A percentile compares a stretch with the other conserved stretches of the same genome.
Evolutionary conservation across 345 rosid species (phyloP).

Genomic region (Aurinia saxatilis): DNA sequence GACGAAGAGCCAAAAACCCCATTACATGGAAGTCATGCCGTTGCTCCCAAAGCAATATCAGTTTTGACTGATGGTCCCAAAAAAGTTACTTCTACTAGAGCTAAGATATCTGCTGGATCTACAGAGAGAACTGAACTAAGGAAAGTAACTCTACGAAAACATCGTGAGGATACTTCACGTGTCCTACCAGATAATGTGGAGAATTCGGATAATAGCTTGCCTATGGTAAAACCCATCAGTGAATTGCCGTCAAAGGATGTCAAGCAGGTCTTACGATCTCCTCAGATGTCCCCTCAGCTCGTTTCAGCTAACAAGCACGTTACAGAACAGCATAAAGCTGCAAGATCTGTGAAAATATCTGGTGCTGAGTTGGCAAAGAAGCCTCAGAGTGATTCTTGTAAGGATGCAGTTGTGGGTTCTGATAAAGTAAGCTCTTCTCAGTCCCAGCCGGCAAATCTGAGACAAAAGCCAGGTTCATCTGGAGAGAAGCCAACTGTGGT

Average conservation of each 20-base stretch:
- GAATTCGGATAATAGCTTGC: conserved; percentile 27
- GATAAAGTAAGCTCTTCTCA: conserved; percentile 39
- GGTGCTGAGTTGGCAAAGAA: conserved; percentile 37
- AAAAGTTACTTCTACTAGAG: conserved; percentile 25
- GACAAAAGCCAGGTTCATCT: conserved; percentile 38
- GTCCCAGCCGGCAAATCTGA: conserved; percentile 43
- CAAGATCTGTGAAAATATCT: conserved; percentile 37
- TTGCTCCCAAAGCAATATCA: conserved; percentile 28
- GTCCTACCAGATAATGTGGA: conserved; percentile 24
- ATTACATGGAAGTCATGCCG: conserved; percentile 53
- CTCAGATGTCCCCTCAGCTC: conserved; percentile 46
- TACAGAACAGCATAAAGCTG: conserved; percentile 37
- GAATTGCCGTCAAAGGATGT: conserved; percentile 37
- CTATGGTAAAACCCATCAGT: conserved; percentile 37
- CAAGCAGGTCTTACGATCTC: conserved; percentile 42
- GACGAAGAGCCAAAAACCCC: conserved; percentile 83
- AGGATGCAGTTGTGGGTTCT: conserved; percentile 31
- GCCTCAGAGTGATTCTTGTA: conserved; percentile 41
- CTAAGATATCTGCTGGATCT: conserved; percentile 32
- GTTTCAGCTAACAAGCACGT: conserved; percentile 29
- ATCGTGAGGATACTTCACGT: conserved; percentile 31
- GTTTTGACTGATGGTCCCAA: conserved; percentile 31
- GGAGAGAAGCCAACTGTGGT: conserved; percentile 48
- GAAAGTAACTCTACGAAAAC: conserved; percentile 33
- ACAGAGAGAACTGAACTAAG: conserved; percentile 31